These are phyloP conservation scores for Pseudocercospora vitis DNA, from an alignment of 2,329 filamentous ascomycete species.

Conservation along the genomic window DNA sequence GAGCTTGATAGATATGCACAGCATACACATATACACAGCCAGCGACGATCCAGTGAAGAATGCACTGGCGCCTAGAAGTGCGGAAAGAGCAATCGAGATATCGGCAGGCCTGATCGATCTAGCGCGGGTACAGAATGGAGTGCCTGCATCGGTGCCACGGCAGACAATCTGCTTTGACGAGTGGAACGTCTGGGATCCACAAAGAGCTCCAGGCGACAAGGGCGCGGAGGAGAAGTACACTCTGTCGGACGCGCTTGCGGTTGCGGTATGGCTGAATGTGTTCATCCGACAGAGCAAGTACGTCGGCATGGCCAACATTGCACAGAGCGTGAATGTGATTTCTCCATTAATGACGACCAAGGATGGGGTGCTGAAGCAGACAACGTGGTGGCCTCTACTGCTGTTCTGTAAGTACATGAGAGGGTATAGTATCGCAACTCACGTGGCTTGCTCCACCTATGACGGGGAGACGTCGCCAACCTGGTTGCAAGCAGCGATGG, in stretches of 20 bases:
- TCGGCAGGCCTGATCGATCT: constrained; percentile 69
- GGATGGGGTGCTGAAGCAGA: constrained; percentile 65
- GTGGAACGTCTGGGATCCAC: constrained; percentile 81
- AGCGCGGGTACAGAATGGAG: constrained; percentile 66
- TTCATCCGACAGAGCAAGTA: constrained; percentile 70
- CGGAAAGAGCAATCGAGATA: constrained; percentile 73
- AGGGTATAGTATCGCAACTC: constrained; percentile 65
- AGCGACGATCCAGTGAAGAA: constrained; percentile 53
- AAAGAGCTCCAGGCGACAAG: constrained; percentile 66
- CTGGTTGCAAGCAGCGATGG: constrained; percentile 65
- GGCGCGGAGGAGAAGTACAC: constrained; percentile 75
- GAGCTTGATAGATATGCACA: constrained; percentile 72
- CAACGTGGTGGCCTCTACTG: constrained; percentile 72
- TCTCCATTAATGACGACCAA: constrained; percentile 71
- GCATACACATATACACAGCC: constrained; percentile 75
- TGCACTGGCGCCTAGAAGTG: constrained; percentile 64
- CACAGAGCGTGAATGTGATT: constrained; percentile 76
- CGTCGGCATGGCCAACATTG: constrained; percentile 74
- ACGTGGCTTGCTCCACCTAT: constrained; percentile 65
- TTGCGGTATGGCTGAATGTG: constrained; percentile 72
- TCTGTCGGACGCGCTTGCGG: constrained; percentile 72
- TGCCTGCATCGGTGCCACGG: constrained; percentile 59
- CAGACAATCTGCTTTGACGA: constrained; percentile 80
- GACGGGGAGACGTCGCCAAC: constrained; percentile 64
- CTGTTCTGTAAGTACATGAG: constrained; percentile 73